Evolutionary conservation across 495 filamentous ascomycete genomes (phyloP).

Genomic region (Chaetomidium leptoderma): DNA sequence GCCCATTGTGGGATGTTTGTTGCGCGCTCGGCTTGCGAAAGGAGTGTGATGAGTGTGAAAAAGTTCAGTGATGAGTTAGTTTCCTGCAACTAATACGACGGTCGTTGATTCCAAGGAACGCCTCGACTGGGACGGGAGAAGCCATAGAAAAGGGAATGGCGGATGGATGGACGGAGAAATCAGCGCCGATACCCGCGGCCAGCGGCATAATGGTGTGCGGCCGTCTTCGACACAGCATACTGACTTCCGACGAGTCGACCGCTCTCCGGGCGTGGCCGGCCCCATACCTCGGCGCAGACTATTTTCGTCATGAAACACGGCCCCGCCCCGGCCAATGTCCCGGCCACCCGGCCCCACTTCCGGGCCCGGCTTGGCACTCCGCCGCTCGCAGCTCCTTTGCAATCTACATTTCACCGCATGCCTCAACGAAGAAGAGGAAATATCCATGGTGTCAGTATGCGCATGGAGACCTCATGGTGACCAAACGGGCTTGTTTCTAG

Average conservation of each 20-base stretch:
- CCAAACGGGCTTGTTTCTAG: too few species aligned
- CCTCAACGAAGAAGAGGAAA: background rate
- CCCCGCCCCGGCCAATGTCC: background rate
- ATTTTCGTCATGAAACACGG: background rate
- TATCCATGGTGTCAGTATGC: too few species aligned
- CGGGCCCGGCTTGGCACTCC: conserved; percentile 10
- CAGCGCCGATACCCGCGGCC: background rate
- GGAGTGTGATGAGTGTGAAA: background rate
- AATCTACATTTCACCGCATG: background rate
- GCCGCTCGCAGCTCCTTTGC: background rate
- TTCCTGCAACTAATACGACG: background rate
- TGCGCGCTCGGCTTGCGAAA: background rate
- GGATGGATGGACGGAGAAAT: background rate
- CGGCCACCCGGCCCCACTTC: background rate
- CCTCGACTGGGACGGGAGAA: background rate
- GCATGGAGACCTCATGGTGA: too few species aligned
- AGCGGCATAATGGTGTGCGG: background rate
- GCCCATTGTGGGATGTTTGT: conserved; percentile 12
- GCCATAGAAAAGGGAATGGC: conserved; percentile 4
- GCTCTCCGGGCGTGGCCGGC: background rate
- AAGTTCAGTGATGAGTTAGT: background rate
- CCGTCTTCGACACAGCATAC: background rate
- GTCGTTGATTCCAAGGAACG: background rate
- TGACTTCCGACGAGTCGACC: background rate
- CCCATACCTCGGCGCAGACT: background rate